Evolutionary conservation across 2,329 filamentous ascomycete species (phyloP).

Genomic region (Graphiopsis chlorocephala): DNA sequence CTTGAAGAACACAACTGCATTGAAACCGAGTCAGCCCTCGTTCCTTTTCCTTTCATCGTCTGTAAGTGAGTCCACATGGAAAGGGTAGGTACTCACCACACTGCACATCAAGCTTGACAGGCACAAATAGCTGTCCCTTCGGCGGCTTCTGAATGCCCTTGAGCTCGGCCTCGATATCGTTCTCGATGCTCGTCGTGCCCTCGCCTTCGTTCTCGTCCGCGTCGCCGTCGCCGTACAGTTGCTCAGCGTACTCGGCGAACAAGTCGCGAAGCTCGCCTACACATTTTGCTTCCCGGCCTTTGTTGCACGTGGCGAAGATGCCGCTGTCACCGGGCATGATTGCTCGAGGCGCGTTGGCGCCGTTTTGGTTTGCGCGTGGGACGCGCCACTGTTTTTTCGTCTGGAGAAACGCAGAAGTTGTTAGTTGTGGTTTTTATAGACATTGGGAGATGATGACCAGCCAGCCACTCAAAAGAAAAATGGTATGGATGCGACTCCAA

Average conservation of each 20-base stretch:
- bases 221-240: slow-evolving; percentile 49
- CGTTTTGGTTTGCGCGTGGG: slow-evolving; percentile 29
- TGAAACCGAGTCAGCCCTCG: background rate
- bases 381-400: slow-evolving; percentile 46
- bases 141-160: slow-evolving; percentile 56
- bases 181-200: slow-evolving; percentile 61
- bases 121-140: slow-evolving; percentile 50
- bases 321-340: slow-evolving; percentile 69
- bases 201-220: slow-evolving; percentile 37
- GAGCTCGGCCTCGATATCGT: slow-evolving; percentile 70
- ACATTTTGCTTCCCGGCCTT: slow-evolving; percentile 68
- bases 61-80: background rate
- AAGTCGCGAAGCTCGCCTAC: slow-evolving; percentile 64
- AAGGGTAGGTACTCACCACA: slow-evolving; percentile 43
- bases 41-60: background rate
- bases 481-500: background rate
- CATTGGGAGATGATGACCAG: background rate
- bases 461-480: background rate
- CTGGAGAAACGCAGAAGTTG: slow-evolving; percentile 28
- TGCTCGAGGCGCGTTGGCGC: slow-evolving; percentile 26
- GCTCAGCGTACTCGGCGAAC: slow-evolving; percentile 65
- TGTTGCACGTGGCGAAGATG: slow-evolving; percentile 75
- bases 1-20: slow-evolving; percentile 57
- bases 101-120: slow-evolving; percentile 54
- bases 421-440: slow-evolving; percentile 2